A percentile compares a stretch with the other conserved stretches of the same genome.
These are phyloP conservation scores for Hypoxylon sp. DNA, from an alignment of 2,329 filamentous ascomycete species.

Conservation along the genomic window DNA sequence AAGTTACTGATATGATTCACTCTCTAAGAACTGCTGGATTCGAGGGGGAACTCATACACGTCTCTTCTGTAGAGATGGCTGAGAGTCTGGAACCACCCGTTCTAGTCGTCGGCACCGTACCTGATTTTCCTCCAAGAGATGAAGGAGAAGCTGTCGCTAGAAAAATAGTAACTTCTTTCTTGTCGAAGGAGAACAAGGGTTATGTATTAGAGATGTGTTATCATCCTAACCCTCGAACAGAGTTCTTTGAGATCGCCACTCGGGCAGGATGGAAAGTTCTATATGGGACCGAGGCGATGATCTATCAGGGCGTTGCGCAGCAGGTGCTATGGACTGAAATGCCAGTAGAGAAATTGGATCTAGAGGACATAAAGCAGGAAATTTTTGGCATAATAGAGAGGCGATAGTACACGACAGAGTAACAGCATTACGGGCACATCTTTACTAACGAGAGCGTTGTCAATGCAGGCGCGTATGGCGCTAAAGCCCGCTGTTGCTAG, in stretches of 20 bases:
- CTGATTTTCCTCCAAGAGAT: slow-evolving; percentile 80
- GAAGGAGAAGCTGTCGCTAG: slow-evolving; percentile 74
- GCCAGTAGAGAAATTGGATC: slow-evolving; percentile 9
- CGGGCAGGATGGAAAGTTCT: slow-evolving; percentile 79
- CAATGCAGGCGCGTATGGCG: too few relatives aligned
- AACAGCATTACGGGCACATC: too few relatives aligned
- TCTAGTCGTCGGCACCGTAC: slow-evolving; percentile 81
- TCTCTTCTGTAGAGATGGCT: slow-evolving; percentile 74
- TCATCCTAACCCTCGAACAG: slow-evolving; percentile 79
- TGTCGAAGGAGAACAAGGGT: slow-evolving; percentile 70
- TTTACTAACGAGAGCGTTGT: too few relatives aligned
- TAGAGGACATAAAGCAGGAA: slow-evolving; percentile 15
- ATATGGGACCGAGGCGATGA: slow-evolving; percentile 81
- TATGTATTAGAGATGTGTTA: slow-evolving; percentile 88
- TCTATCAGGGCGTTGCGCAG: slow-evolving; percentile 83
- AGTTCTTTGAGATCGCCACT: slow-evolving; percentile 73
- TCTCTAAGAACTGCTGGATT: slow-evolving; percentile 75
- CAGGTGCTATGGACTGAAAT: slow-evolving; percentile 30
- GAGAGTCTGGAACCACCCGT: slow-evolving; percentile 70
- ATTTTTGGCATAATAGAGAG: slow-evolving; percentile 5
- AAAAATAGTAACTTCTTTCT: slow-evolving; percentile 66
- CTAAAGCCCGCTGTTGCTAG: too few relatives aligned
- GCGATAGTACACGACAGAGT: not conserved
- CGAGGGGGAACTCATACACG: slow-evolving; percentile 72
- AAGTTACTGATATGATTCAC: slow-evolving; percentile 76